Conservation (phyloP, 2,329 filamentous ascomycete genomes). For the Cladophialophora bantiana region DNA sequence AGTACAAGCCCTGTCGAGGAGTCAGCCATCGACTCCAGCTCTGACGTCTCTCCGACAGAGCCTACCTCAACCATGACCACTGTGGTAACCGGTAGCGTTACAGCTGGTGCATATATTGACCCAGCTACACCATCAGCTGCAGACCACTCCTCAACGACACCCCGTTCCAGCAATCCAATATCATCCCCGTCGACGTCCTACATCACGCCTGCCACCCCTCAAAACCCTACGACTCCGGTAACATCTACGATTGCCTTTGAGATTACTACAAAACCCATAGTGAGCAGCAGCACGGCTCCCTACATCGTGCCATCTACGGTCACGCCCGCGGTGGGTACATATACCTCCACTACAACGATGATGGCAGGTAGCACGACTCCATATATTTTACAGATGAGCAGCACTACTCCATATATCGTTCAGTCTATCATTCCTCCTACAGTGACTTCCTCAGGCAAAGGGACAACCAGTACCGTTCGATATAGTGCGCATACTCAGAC, state of each 20-base stretch:
- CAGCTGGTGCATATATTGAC: neutral
- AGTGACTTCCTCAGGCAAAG: neutral
- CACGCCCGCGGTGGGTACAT: neutral
- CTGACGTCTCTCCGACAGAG: neutral
- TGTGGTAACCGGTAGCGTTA: neutral
- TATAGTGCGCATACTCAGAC: neutral
- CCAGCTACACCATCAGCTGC: neutral
- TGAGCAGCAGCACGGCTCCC: neutral
- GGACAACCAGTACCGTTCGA: neutral
- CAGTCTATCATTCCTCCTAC: neutral
- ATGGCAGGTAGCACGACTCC: neutral
- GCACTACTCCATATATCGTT: constrained; percentile 1
- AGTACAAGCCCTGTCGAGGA: neutral
- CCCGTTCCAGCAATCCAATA: neutral
- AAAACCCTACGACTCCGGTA: neutral
- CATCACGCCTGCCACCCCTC: neutral
- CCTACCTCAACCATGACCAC: neutral
- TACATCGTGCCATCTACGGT: neutral
- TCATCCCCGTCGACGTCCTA: neutral
- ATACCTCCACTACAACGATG: neutral
- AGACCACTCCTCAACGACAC: neutral
- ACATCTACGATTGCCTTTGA: neutral
- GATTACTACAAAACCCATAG: neutral
- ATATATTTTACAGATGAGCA: neutral
- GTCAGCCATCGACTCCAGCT: neutral